Evolutionary conservation across 2,329 filamentous ascomycete genomes (phyloP).

Genomic region (Incumbomyces lentus): DNA sequence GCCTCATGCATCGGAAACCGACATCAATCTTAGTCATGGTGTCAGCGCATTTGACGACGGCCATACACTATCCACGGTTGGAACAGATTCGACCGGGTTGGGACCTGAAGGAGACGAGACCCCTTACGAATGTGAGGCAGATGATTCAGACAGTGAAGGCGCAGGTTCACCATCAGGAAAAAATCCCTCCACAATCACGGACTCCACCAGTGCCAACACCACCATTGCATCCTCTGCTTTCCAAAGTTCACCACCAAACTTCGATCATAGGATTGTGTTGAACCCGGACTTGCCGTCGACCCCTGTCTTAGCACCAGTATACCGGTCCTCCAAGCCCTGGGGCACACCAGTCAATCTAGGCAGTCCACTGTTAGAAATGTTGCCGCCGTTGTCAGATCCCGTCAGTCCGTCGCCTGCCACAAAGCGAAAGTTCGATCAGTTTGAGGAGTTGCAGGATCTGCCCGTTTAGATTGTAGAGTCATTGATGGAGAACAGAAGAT

Average conservation of each 20-base stretch:
- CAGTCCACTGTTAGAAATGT: not conserved
- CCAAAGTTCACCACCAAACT: not conserved
- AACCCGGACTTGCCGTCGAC: not conserved
- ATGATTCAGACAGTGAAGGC: not conserved
- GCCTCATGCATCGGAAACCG: not conserved
- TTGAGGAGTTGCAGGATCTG: not conserved
- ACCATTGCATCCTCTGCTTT: not conserved
- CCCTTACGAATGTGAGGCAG: not conserved
- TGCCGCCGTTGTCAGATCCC: not conserved
- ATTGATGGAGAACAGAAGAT: no score
- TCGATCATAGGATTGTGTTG: not conserved
- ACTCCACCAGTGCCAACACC: not conserved
- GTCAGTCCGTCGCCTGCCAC: not conserved
- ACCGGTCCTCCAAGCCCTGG: constrained; percentile 2
- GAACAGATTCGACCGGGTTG: no score
- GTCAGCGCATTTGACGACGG: not conserved
- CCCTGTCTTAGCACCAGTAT: not conserved
- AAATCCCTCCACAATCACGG: not conserved
- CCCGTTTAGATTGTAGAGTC: no score
- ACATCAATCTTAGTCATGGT: not conserved
- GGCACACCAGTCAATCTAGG: constrained; percentile 4
- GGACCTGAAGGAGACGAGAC: no score
- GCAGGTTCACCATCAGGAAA: not conserved
- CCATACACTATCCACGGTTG: no score
- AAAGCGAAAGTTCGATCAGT: not conserved